Evolutionary conservation across 164 flowering plant genomes (phyloP), one percentile per base, ranked within the genome.

Genomic region (Dillenia suffruticosa): DNA sequence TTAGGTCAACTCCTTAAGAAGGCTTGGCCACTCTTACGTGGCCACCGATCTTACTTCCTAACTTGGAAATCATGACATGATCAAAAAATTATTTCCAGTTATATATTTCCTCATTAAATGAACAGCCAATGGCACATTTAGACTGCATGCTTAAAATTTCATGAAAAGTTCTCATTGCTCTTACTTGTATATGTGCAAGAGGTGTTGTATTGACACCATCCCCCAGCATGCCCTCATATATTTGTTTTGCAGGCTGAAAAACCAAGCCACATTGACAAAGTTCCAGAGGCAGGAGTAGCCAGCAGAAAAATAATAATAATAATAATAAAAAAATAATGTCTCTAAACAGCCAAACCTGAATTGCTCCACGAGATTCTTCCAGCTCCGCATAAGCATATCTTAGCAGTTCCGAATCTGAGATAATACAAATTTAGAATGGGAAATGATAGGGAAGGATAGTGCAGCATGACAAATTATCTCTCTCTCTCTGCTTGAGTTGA

Each of bases 301-400:
- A 45, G 19, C 32, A 59, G 22, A 47, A 32, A 15, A 56, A 59
- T 17, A n/a, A 32, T 22, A 52, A 24, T 13, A 56, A 63, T 58
- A 61, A 44, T 14, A 49, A 56, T 10, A 46, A 12, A 45, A 52
- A 10, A 19, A 12, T n/a, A 16, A 11, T 17, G 32, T 12, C 26
- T 43, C 15, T 45, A 40, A 43, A 14, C 53, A 56, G 52, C 22
- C 50, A 44, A n/a, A 88, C 98, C 87, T 85, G 96, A 58, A 84
- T 73, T 44, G 88, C 79, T 52, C 98, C 98, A 66, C 85, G 88
- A n/a, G 97, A 85, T 76, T 93, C 98, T 72, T 93, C 98, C 68
- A 90, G 72, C 73, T 93, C 98, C 13, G 92, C 98, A 82, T 79
- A 93, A 55, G 98, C 97, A 86, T 87, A 93, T 70, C 80, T 81